Conservation (phyloP, 306 rosid species). For the Styphnolobium japonicum region DNA sequence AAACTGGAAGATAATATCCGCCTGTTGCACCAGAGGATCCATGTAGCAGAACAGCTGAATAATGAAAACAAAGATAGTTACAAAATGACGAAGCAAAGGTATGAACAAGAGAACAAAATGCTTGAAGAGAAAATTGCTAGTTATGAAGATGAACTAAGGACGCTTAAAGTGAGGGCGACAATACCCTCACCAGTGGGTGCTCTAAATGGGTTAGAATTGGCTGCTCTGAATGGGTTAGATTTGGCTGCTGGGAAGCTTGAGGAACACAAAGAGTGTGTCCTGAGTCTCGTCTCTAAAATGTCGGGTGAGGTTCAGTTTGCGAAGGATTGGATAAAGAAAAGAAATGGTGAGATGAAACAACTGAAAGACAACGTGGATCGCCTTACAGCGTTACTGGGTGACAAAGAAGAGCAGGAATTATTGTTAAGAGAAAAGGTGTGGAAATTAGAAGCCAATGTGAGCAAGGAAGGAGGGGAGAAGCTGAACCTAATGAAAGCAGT, state of each 20-base stretch:
- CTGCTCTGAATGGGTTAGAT: conserved; percentile 24
- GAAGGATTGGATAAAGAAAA: conserved; percentile 30
- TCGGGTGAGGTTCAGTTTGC: conserved; percentile 35
- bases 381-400: conserved; percentile 21
- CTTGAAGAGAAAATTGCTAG: conserved; percentile 38
- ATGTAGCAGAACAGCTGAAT: conserved; percentile 68
- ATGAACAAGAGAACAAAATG: conserved; percentile 41
- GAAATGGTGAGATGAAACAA: conserved; percentile 32
- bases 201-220: background rate
- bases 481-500: conserved; percentile 43
- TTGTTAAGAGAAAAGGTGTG: conserved; percentile 50
- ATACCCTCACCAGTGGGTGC: background rate
- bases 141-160: conserved; percentile 30
- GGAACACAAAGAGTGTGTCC: background rate
- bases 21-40: conserved; percentile 56
- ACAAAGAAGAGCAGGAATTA: conserved; percentile 42
- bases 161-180: background rate
- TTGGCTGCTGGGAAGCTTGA: conserved; percentile 25
- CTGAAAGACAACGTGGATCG: conserved; percentile 29
- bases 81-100: conserved; percentile 32
- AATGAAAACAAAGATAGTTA: conserved; percentile 53
- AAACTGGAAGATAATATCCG: conserved; percentile 57
- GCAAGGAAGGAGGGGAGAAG: conserved; percentile 65
- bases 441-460: conserved; percentile 55
- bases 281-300: conserved; percentile 25